Evolutionary conservation across 2,329 filamentous ascomycete genomes (phyloP), one percentile per base, ranked within the genome.

Genomic region (Arachnopeziza araneosa): DNA sequence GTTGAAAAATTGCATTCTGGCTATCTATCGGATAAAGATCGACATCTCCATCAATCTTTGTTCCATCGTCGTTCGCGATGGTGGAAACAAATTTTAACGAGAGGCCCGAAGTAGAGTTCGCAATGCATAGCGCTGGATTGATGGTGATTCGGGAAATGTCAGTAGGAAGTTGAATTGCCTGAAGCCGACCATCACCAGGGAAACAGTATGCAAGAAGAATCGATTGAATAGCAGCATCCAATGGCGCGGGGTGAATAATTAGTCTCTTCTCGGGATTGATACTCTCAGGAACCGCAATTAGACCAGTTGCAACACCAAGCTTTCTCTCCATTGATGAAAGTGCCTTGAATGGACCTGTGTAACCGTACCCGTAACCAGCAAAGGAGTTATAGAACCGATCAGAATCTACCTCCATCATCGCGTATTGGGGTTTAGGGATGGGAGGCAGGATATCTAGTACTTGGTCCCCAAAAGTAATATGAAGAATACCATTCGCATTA

Each of bases 171-270:
- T 65, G 61, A 5, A 69, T 22, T 12, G 62, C 57, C 60, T 61
- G 63, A 1, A 68, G 48, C 19, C 57, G 44, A 1, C 57, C 64
- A 56, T 70, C 68, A 10, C 52, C 61, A 14, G 68, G 69, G 14
- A 26, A 57, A 2, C 54, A 57, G 23, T 54, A 63, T 19, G 68
- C 68, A 7, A 64, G 51, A 14, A 84, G 73, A 0, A 77, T 76
- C 0, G 76, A 76, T 58, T 86, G 83, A 24, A 86, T 77, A 69
- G 84, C 79, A 2, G 78, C 72, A 62, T 86, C 83, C 17, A 86
- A 72, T 0, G 80, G 82, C 1, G 80, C 77, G 0, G 83, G 83
- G 61, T 86, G 83, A 24, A 86, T 76, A 30, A 30, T 30, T 30
- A 30, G 26, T 9, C 26, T 30, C 26, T 30, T 30, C 26, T 30